Conservation (phyloP, 305 asterid species). For the Fraxinus xanthoxyloides region DNA sequence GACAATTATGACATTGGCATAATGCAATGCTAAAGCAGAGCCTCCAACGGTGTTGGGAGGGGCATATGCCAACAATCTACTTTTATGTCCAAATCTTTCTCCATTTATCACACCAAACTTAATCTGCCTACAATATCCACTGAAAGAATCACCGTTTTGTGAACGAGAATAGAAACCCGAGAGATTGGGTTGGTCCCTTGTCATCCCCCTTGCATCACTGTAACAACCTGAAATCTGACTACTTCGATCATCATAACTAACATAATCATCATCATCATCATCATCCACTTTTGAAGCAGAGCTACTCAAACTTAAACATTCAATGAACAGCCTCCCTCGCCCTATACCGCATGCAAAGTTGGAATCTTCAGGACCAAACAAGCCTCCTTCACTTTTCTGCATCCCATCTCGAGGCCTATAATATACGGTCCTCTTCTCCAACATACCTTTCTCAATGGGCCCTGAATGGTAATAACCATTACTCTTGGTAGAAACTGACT, state of each 20-base stretch:
- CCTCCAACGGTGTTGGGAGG: conserved; percentile 80
- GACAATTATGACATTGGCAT: conserved; percentile 75
- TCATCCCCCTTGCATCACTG: conserved; percentile 41
- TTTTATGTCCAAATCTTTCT: conserved; percentile 39
- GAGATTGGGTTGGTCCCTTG: conserved; percentile 31
- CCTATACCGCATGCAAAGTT: conserved; percentile 70
- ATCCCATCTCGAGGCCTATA: conserved; percentile 28
- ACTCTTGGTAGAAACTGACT: conserved; percentile 31
- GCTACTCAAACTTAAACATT: conserved; percentile 67
- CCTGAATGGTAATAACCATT: conserved; percentile 31
- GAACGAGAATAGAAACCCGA: conserved; percentile 31
- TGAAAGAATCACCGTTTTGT: conserved; percentile 20
- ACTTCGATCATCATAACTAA: conserved; percentile 45
- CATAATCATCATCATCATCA: conserved; percentile 41
- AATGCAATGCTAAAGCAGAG: conserved; percentile 81
- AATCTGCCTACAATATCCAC: conserved; percentile 26
- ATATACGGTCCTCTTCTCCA: conserved; percentile 34
- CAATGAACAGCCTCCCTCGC: conserved; percentile 72
- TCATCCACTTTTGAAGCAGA: conserved; percentile 56
- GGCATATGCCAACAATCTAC: conserved; percentile 41
- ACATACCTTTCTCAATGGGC: conserved; percentile 20
- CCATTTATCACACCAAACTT: conserved; percentile 23
- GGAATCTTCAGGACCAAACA: conserved; percentile 58
- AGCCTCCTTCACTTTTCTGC: conserved; percentile 43
- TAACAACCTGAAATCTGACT: conserved; percentile 54